Evolutionary conservation across 2,329 filamentous ascomycete genomes (phyloP).

Genomic region (Cryphonectria japonica): DNA sequence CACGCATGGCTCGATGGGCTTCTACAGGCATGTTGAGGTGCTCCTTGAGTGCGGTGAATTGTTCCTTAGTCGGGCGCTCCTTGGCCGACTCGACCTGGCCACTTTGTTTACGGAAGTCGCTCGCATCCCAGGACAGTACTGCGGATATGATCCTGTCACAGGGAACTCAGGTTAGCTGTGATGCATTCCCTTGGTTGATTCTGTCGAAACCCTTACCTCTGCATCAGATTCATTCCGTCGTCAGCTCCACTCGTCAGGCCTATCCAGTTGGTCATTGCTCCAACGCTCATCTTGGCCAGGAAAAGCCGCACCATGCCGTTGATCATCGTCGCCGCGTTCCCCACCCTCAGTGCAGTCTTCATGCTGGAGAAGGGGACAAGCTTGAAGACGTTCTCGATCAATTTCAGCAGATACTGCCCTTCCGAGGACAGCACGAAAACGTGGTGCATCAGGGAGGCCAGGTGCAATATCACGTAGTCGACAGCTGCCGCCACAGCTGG

Average conservation of each 20-base stretch:
- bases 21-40: slow-evolving; percentile 57
- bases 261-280: slow-evolving; percentile 77
- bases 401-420: slow-evolving; percentile 72
- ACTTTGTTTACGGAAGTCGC: slow-evolving; percentile 68
- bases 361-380: slow-evolving; percentile 74
- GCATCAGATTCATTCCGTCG: slow-evolving; percentile 80
- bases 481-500: slow-evolving; percentile 65
- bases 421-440: slow-evolving; percentile 74
- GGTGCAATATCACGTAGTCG: slow-evolving; percentile 69
- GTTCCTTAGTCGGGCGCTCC: slow-evolving; percentile 61
- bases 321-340: slow-evolving; percentile 83
- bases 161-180: not conserved
- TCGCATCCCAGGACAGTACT: slow-evolving; percentile 72
- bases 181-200: no score
- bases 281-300: slow-evolving; percentile 77
- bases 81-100: slow-evolving; percentile 67
- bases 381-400: slow-evolving; percentile 71
- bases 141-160: slow-evolving; percentile 68
- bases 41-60: slow-evolving; percentile 62
- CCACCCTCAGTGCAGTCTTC: slow-evolving; percentile 72
- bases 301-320: slow-evolving; percentile 73
- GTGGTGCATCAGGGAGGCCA: slow-evolving; percentile 76
- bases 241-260: slow-evolving; percentile 72
- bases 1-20: slow-evolving; percentile 62
- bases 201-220: slow-evolving; percentile 46